phyloP scores from a whole-genome alignment of 2,329 filamentous ascomycete genomes.

The Aureobasidium sp. region DNA sequence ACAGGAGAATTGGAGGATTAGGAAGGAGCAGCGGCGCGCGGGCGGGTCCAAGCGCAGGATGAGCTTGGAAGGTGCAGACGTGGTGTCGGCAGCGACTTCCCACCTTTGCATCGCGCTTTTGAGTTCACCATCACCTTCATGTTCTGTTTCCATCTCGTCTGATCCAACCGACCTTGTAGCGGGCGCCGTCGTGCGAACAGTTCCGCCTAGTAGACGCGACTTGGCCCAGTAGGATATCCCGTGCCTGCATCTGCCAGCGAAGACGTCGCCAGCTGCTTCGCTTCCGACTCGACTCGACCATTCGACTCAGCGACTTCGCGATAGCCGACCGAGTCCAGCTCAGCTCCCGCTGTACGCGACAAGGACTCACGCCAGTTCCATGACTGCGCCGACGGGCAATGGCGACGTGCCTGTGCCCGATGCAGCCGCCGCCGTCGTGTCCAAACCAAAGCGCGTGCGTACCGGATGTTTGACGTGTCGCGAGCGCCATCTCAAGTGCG shows the following conservation, averaged over 20 bases:
- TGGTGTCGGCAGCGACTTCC: conserved; percentile 9
- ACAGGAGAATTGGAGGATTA: not conserved
- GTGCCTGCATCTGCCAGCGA: not conserved
- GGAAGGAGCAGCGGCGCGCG: not conserved
- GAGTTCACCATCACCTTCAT: conserved; percentile 9
- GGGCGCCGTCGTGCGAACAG: not conserved
- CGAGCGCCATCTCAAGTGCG: conserved; percentile 85
- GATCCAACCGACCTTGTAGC: not conserved
- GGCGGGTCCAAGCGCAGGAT: not conserved
- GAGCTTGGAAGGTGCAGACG: conserved; percentile 5
- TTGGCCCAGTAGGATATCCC: not conserved
- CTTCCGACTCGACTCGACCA: not conserved
- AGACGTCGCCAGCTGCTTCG: not conserved
- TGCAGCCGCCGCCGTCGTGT: conserved; percentile 29
- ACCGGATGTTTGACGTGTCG: conserved; percentile 89
- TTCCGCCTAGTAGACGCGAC: conserved; percentile 1
- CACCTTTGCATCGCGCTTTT: conserved; percentile 4
- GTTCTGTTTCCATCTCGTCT: not conserved
- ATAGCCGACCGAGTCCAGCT: not conserved
- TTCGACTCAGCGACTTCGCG: conserved; percentile 2
- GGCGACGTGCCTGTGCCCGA: conserved; percentile 24
- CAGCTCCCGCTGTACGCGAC: not conserved
- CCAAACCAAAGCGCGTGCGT: conserved; percentile 75
- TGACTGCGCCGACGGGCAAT: conserved; percentile 20
- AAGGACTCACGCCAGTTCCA: not conserved